phyloP scores from a whole-genome alignment of 2,329 filamentous ascomycete species.

The Neopestalotiopsis sp. region DNA sequence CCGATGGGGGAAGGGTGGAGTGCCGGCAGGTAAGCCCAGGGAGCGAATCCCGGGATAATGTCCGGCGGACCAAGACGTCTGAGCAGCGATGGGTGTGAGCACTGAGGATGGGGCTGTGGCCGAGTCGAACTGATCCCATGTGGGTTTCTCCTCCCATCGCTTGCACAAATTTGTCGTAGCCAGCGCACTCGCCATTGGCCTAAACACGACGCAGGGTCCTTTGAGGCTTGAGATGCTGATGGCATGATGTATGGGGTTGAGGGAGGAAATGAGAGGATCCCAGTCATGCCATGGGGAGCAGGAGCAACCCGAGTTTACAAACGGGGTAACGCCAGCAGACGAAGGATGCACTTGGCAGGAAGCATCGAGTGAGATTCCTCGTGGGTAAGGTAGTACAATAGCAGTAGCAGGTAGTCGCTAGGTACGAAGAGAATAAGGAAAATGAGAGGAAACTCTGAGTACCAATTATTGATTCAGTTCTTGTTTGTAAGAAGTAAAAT shows the following conservation, averaged over 20 bases:
- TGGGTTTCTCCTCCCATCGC: constrained; percentile 12
- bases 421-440: not conserved
- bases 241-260: constrained; percentile 20
- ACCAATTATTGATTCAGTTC: too few relatives aligned
- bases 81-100: constrained; percentile 1
- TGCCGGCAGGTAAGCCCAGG: constrained; percentile 1
- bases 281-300: not conserved
- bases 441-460: too few relatives aligned
- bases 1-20: constrained; percentile 14
- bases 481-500: too few relatives aligned
- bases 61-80: constrained; percentile 6
- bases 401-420: not conserved
- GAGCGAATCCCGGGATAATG: constrained; percentile 6
- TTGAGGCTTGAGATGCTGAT: constrained; percentile 15
- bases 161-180: constrained; percentile 12
- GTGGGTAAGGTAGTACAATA: not conserved
- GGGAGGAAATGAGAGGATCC: constrained; percentile 19
- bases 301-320: constrained; percentile 4
- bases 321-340: constrained; percentile 5
- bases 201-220: constrained; percentile 6
- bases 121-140: constrained; percentile 5
- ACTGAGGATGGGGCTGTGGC: constrained; percentile 16
- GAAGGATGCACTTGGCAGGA: constrained; percentile 12
- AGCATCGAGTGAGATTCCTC: not conserved
- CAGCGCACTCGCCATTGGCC: constrained; percentile 1